Percentiles rank a stretch among this genome's conserved stretches.
phyloP scores from a whole-genome alignment of 371 early-diverging fungal genomes.

The Dichotomocladium elegans region DNA sequence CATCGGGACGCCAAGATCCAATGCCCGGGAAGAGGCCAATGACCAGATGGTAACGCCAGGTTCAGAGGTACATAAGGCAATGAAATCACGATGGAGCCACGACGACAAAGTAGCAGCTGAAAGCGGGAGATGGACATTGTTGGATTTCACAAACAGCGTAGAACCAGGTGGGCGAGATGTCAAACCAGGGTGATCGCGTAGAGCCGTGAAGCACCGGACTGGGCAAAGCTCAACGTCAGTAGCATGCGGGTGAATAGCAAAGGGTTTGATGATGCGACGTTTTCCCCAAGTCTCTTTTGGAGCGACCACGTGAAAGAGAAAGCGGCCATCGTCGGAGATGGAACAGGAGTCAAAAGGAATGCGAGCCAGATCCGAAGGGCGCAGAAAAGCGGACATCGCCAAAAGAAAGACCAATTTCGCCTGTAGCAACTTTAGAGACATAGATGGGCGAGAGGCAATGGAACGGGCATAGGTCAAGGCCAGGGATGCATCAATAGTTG shows the following conservation, averaged over 20 bases:
- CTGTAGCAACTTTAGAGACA: not conserved
- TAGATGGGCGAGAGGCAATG: not conserved
- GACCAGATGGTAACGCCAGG: not conserved
- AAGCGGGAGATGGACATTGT: no score
- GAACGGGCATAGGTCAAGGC: not conserved
- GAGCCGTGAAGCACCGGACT: not conserved
- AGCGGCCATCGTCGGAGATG: not conserved
- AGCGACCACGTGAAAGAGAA: conserved; percentile 13
- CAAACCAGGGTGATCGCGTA: no score
- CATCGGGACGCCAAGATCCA: conserved; percentile 1
- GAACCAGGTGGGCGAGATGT: no score
- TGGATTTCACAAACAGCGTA: no score
- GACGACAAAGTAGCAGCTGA: no score
- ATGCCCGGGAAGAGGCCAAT: conserved; percentile 3
- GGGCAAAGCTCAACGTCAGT: not conserved
- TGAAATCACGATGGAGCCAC: not conserved
- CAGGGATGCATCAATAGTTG: not conserved
- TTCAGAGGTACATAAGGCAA: no score
- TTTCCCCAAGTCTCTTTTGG: conserved; percentile 21
- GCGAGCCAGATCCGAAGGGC: conserved; percentile 4
- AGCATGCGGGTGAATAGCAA: not conserved
- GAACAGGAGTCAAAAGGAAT: not conserved
- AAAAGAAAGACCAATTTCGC: conserved; percentile 3
- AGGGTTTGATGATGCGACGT: not conserved
- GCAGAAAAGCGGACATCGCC: not conserved